Conservation (phyloP, 257 asterid genomes). For the Solanum gandarillasii region DNA sequence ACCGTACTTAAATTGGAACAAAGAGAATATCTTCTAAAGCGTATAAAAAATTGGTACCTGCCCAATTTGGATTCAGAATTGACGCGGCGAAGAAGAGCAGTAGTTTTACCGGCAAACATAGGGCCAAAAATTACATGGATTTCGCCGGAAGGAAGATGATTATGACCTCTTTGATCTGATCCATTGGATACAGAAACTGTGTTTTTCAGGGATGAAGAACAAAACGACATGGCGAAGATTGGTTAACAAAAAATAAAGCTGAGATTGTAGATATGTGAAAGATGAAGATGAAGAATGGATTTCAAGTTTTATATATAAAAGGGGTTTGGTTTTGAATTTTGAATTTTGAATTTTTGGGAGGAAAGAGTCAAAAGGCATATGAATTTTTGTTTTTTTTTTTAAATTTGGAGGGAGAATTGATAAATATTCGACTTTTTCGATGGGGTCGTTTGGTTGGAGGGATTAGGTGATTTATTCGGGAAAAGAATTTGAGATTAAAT, state of each 20-base stretch:
- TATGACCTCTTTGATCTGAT: not conserved
- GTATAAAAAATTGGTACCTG: constrained; percentile 6
- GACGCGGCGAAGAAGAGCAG: constrained; percentile 30
- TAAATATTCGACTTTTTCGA: too few relatives aligned
- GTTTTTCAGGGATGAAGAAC: not conserved
- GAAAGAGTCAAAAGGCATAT: not conserved
- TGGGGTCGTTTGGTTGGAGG: not conserved
- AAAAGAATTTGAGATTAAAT: not conserved
- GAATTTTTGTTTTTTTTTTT: not conserved
- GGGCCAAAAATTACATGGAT: constrained; percentile 4
- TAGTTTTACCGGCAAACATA: constrained; percentile 8
- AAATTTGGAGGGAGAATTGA: not conserved
- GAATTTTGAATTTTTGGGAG: not conserved
- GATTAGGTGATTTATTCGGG: not conserved
- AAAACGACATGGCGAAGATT: not conserved
- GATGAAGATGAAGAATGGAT: not conserved
- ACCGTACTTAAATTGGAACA: too few relatives aligned
- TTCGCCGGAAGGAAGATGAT: not conserved
- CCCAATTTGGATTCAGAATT: constrained; percentile 18
- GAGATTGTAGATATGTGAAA: not conserved
- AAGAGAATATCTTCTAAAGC: too few relatives aligned
- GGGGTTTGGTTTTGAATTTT: not conserved
- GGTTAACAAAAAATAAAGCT: not conserved
- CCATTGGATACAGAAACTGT: not conserved
- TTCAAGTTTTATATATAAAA: not conserved